Evolutionary conservation across 176 grass and related monocot species (phyloP), one percentile per base, ranked within the genome.

Genomic region (Panicum miliaceum): DNA sequence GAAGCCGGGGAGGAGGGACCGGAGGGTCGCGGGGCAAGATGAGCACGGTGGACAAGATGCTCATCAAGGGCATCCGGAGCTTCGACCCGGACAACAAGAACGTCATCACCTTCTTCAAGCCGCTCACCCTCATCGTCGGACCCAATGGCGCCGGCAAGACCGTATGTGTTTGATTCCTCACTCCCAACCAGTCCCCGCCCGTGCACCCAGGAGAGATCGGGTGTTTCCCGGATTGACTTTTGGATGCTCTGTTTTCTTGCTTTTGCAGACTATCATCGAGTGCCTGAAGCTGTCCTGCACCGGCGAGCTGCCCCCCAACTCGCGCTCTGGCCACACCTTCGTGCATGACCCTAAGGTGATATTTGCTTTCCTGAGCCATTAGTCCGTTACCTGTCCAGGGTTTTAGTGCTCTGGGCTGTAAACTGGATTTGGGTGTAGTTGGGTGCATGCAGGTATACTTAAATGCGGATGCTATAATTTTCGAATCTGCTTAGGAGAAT

Each of bases 31-130:
- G 5, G 64, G 66, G 46, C 79, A 94, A 81, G 89, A 98, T 98
- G 96, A 98, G 96, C 38, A 95, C 96, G 60, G 96, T 95, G 84
- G 96, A 98, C 79, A 98, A 98, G 93, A 98, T 98, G 96, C 93
- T 95, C 63, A 92, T 98, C 62, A 98, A 98, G 79, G 96, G 93
- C 36, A 95, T 95, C 59, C 96, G 96, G 84, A 98, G 93, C 91
- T 94, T 98, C 89, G 93, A 93, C 68, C 96, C 96, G 65, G 96
- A 98, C 77, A 98, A 98, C 84, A 98, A 95, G 91, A 90, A 95
- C 83, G 96, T 98, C 89, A 87, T 98, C 77, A 91, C 96, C 91
- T 95, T 98, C 91, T 98, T 93, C 93, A 95, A 63, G 85, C 96
- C 96, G 25, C 96, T 98, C 53, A 98, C 93, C 79, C 96, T 98